Evolutionary conservation across 306 rosid species (phyloP).

Genomic region (Vachellia collinsii): DNA sequence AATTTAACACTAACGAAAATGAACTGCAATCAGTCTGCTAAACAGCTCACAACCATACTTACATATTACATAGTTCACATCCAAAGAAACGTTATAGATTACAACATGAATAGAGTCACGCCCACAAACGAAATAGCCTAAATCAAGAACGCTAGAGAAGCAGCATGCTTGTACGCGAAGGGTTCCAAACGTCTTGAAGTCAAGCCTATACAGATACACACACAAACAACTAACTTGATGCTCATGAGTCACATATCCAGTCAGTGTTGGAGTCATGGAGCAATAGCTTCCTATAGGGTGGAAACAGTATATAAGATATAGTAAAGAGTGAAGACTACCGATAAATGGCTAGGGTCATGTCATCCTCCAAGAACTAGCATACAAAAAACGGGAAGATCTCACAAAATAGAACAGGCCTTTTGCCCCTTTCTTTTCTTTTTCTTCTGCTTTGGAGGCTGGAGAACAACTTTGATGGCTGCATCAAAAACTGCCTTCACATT

Average conservation of each 20-base stretch:
- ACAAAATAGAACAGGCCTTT: slow-evolving; percentile 79
- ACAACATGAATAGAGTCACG: slow-evolving; percentile 45
- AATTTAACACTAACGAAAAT: slow-evolving; percentile 27
- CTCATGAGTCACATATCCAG: slow-evolving; percentile 42
- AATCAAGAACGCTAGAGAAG: slow-evolving; percentile 46
- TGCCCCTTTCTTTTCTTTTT: slow-evolving; percentile 82
- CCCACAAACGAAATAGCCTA: slow-evolving; percentile 41
- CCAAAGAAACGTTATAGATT: slow-evolving; percentile 42
- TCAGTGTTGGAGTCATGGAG: slow-evolving; percentile 46
- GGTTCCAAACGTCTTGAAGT: slow-evolving; percentile 46
- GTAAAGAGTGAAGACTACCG: slow-evolving; percentile 42
- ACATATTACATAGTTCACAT: slow-evolving; percentile 44
- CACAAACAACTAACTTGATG: slow-evolving; percentile 48
- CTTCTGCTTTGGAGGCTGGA: slow-evolving; percentile 92
- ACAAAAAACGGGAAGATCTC: slow-evolving; percentile 41
- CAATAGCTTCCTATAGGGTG: slow-evolving; percentile 48
- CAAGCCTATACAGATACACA: slow-evolving; percentile 58
- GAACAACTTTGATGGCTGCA: slow-evolving; percentile 92
- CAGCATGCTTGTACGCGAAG: slow-evolving; percentile 32
- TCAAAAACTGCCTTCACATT: slow-evolving; percentile 96
- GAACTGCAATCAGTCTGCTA: slow-evolving; percentile 42
- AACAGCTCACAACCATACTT: slow-evolving; percentile 46
- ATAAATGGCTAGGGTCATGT: slow-evolving; percentile 55
- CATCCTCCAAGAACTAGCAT: slow-evolving; percentile 41
- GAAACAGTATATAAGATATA: slow-evolving; percentile 41